Percentiles rank a stretch among this genome's conserved stretches.
Conservation (phyloP, 2,329 filamentous ascomycete species). For the Alternaria consortialis region DNA sequence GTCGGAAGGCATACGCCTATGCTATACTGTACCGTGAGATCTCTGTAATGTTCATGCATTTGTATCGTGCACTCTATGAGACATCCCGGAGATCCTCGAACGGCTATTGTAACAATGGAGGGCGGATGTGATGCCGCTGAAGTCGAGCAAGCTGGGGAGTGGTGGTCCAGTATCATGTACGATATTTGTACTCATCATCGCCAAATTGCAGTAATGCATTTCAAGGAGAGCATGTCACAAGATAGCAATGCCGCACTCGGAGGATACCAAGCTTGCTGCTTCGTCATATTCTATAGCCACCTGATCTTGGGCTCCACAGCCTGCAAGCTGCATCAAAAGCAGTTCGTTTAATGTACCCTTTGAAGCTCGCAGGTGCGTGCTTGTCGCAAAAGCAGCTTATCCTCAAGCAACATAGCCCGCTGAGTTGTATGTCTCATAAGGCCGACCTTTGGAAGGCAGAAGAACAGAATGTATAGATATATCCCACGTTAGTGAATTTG, state of each 20-base stretch:
- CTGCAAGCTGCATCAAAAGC: background rate
- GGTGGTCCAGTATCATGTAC: background rate
- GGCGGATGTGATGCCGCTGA: background rate
- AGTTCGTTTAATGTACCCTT: background rate
- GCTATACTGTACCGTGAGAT: background rate
- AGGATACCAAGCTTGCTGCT: background rate
- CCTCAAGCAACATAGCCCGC: background rate
- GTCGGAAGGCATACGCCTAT: background rate
- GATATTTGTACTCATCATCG: background rate
- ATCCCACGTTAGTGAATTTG: background rate
- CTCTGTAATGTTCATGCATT: background rate
- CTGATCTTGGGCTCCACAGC: background rate
- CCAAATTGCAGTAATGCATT: background rate
- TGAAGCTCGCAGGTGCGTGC: background rate
- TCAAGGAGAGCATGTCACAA: background rate
- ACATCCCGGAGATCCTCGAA: background rate
- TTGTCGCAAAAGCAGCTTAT: background rate
- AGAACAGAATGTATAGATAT: background rate
- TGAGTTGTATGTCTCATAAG: too few relatives aligned
- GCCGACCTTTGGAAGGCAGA: background rate
- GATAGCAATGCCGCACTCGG: background rate
- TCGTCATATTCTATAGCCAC: background rate
- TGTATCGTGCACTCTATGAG: background rate
- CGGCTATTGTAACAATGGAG: rapidly evolving
- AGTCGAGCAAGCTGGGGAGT: background rate